phyloP scores from a whole-genome alignment of 2,329 filamentous ascomycete species.

The Fusarium pininemorale region DNA sequence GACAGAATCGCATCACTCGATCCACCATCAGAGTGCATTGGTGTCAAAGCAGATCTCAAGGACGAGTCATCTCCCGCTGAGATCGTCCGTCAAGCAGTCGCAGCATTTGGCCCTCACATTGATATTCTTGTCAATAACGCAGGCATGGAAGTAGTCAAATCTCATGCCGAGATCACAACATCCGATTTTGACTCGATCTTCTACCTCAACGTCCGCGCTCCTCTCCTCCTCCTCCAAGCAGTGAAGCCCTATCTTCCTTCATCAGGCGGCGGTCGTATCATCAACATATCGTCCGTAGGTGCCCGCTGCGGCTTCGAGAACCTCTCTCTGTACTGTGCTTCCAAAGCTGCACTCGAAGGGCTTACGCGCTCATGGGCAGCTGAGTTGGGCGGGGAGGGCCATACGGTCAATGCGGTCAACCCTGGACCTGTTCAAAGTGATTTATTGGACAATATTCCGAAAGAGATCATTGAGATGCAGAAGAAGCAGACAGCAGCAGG shows the following conservation, averaged over 20 bases:
- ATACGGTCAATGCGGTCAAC: conserved; percentile 69
- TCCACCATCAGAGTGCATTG: conserved; percentile 8
- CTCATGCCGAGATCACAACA: not conserved
- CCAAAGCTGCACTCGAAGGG: conserved; percentile 27
- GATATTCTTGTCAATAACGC: conserved; percentile 27
- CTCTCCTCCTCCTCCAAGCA: conserved; percentile 16
- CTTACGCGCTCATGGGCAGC: conserved; percentile 67
- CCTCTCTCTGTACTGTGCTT: conserved; percentile 22
- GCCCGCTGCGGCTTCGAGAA: conserved; percentile 21
- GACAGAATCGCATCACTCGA: conserved; percentile 5
- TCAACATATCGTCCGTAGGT: conserved; percentile 24
- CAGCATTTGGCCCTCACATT: not conserved
- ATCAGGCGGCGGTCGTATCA: conserved; percentile 2
- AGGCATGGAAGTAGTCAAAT: conserved; percentile 24
- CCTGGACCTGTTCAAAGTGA: conserved; percentile 68
- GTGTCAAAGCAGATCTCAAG: conserved; percentile 10
- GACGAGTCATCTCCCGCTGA: not conserved
- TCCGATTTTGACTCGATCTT: conserved; percentile 24
- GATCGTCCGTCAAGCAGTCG: not conserved
- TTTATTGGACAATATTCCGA: conserved; percentile 57
- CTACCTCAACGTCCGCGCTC: conserved; percentile 26
- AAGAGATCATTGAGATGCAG: conserved; percentile 19
- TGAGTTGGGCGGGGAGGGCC: conserved; percentile 58
- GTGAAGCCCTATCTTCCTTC: not conserved
- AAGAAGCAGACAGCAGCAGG: conserved; percentile 57